Evolutionary conservation across 176 grass and related monocot genomes (phyloP), one percentile per base, ranked within the genome.

Genomic region (Oryza australiensis): DNA sequence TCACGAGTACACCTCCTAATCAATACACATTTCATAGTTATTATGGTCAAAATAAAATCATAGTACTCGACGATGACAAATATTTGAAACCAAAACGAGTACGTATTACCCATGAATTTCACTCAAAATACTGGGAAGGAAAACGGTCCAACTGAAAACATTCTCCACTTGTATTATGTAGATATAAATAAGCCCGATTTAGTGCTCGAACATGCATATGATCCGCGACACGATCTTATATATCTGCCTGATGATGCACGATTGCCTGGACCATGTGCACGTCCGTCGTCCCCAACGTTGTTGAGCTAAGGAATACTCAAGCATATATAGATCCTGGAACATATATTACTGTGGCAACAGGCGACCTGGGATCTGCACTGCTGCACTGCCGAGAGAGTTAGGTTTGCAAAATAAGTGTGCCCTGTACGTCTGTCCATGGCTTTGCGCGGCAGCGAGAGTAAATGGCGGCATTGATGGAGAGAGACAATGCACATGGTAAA

Each of bases 381-480:
- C 35, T 37, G 35, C 35, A 37, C 35, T 37, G 35, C 35, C 35
- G 38, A 40, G 38, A 40, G 38, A 11, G 38, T 40, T 40, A 40
- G 38, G 38, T 40, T 40, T 40, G 38, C 38, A 40, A 9, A 79
- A 79, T 49, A 66, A 79, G 76, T 79, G 41, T 67, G 76, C 41
- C 34, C 34, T 5, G 34, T n/a, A n/a, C n/a, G n/a, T 18, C 12
- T 9, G 26, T n/a, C 18, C 40, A 46, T 30, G 24, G 26, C 1
- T n/a, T 42, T 16, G 34, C 62, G 57, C 37, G 15, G 38, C 38
- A 30, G 16, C 62, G 7, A 42, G 10, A 67, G 64, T 68, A 68
- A 79, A 55, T 22, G 49, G 12, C 8, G 77, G 43, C 78, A 80
- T 80, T 80, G 43, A 37, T 32, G 64, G n/a, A 12, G 77, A 35